Evolutionary conservation across 345 rosid genomes (phyloP), one percentile per base, ranked within the genome.

Genomic region (Pseudoturritis turrita): DNA sequence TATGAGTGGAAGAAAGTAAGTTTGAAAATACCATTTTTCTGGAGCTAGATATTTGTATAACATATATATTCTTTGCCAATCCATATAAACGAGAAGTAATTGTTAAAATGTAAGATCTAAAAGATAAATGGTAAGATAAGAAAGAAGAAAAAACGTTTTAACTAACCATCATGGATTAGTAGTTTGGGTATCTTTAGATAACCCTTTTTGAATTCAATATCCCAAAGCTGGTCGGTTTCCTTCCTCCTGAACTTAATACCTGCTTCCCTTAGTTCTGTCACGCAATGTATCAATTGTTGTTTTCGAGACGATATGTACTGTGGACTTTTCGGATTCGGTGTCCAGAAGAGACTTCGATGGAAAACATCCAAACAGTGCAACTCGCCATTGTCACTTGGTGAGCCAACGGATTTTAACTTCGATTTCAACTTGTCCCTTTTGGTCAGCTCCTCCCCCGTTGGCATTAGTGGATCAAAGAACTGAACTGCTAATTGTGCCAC

Each of bases 331-430:
- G 87, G 87, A 4, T 37, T 52, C 2, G 84, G 88, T 63, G 74
- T 67, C 22, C 79, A 71, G 56, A 90, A 54, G 40, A 90, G 84
- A 75, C 90, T 87, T 75, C 72, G 79, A 33, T 84, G 75, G 63
- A 86, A 93, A 65, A 87, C 89, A 57, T 93, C 96, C 0, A 90
- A 82, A 78, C 96, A 88, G 12, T 87, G 98, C 7, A 85, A 87
- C 39, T 84, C 89, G 2, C 83, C 81, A n/a, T 78, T 79, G 56
- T 86, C 87, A 0, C 89, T 74, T 18, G 83, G 80, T 1, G 85
- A 90, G 50, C 88, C 83, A 26, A 88, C 86, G 2, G 36, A 33
- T 33, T 5, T 33, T 8, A 33, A 7, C 36, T 33, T 33, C 10
- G 36, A 33, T 8, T 33, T 7, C 8, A 8, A 33, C 36, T 33